Evolutionary conservation across 2,329 filamentous ascomycete genomes (phyloP), one percentile per base, ranked within the genome.

Genomic region (Aspergillus intermedius): DNA sequence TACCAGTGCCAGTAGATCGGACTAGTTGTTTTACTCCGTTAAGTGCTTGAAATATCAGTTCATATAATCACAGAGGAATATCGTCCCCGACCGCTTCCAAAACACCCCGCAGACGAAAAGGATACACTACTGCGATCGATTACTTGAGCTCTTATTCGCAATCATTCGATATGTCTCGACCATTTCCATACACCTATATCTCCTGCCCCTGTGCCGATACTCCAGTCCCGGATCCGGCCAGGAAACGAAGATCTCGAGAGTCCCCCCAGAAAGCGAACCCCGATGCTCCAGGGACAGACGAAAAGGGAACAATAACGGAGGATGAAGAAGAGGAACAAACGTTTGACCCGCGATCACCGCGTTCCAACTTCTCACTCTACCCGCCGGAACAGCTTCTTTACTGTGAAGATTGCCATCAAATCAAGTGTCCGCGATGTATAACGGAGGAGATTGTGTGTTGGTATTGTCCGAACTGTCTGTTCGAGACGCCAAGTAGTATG

Each of bases 371-470:
- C 75, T 91, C 89, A 56, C 77, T 98, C 28, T 96, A 91, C 64
- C 91, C 93, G 1, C 83, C 96, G 41, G 91, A 97, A 63, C 85
- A 96, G 65, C 80, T 98, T 22, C 79, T 97, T 37, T 98, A 95
- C 74, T 98, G 93, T 74, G 91, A 95, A 65, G 93, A 97, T 67
- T 98, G 93, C 68, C 89, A 95, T 66, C 87, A 95, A 69, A 95
- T 97, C 53, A 87, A 93, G 58, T 98, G 93, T 66, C 88, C 89
- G 5, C 79, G 90, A 72, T 98, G 93, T 64, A 87, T 94, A 47
- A 81, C 85, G 43, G 93, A 98, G 65, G 93, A 98, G 72, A 90
- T 95, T 48, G 84, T 95, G 43, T 93, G 88, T 47, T 96, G 90
- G 77, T 98, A 88, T 70, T 98, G 93, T 62, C 93, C 93, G 4